Evolutionary conservation across 148 eudicot species (phyloP).

Genomic region (Vaccinium myrtillus): DNA sequence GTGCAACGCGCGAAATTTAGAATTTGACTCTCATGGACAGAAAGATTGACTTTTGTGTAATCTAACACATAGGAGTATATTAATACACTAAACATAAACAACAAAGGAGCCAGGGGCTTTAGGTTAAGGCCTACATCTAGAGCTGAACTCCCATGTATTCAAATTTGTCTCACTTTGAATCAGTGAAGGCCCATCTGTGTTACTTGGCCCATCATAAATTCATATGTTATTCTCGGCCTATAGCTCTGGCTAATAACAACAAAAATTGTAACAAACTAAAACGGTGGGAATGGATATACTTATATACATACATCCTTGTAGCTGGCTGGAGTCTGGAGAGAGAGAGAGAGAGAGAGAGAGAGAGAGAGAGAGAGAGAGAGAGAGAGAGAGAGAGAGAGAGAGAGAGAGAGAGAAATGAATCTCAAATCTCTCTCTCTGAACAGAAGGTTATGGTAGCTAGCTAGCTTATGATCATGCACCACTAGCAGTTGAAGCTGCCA

Average conservation of each 20-base stretch:
- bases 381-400: not conserved
- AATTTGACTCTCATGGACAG: too few species aligned
- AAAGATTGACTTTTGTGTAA: too few species aligned
- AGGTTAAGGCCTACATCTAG: too few species aligned
- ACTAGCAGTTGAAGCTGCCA: conserved; percentile 88
- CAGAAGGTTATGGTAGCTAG: too few species aligned
- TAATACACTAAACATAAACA: too few species aligned
- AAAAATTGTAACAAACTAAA: too few species aligned
- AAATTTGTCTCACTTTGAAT: not conserved
- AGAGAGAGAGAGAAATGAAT: not conserved
- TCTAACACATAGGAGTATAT: too few species aligned
- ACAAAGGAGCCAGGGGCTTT: too few species aligned
- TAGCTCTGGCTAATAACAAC: too few species aligned
- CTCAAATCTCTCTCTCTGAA: not conserved
- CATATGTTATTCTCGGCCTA: not conserved
- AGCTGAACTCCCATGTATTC: too few species aligned
- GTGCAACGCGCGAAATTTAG: too few species aligned
- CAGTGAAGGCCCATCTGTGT: not conserved
- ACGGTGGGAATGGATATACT: too few species aligned
- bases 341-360: not conserved
- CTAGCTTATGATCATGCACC: conserved; percentile 24
- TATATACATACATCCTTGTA: not conserved
- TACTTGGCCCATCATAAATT: not conserved
- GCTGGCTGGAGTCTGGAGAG: not conserved
- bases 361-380: not conserved